Evolutionary conservation across 192 early-diverging fungal genomes (phyloP).

Genomic region (Coemansia sp.): DNA sequence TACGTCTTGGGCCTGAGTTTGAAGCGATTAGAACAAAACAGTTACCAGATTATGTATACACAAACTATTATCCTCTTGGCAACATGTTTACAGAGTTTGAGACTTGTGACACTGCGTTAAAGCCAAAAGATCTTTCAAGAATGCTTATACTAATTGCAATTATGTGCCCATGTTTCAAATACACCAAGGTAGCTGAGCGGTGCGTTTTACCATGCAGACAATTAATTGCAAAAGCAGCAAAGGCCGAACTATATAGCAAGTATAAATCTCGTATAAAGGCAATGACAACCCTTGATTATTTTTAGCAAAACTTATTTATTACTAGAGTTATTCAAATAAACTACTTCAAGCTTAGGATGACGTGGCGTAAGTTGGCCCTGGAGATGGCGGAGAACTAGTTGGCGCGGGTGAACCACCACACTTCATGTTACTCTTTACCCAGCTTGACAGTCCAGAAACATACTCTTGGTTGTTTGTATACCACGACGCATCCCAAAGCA

Average conservation of each 20-base stretch:
- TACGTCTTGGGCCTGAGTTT: neutral
- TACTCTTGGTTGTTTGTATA: constrained; percentile 56
- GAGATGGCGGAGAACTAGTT: constrained; percentile 11
- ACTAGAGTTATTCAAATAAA: neutral
- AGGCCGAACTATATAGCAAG: neutral
- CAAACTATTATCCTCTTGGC: neutral
- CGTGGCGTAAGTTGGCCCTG: constrained; percentile 1
- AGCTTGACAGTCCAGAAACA: constrained; percentile 30
- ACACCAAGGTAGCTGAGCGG: neutral
- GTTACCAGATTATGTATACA: neutral
- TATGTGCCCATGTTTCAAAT: neutral
- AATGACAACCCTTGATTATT: neutral
- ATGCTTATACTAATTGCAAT: neutral
- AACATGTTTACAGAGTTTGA: neutral
- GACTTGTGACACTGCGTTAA: neutral
- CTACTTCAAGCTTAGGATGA: neutral
- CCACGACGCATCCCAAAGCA: constrained; percentile 77
- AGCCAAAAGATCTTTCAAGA: neutral
- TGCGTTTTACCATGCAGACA: neutral
- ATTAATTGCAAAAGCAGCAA: neutral
- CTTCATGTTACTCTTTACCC: constrained; percentile 44
- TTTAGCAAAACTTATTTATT: neutral
- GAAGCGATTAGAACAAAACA: neutral
- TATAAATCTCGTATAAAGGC: neutral
- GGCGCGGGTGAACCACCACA: constrained; percentile 14